These are phyloP conservation scores for Globisporangium radiosum DNA, from an alignment of 352 stramenopile genomes.

Conservation along the genomic window DNA sequence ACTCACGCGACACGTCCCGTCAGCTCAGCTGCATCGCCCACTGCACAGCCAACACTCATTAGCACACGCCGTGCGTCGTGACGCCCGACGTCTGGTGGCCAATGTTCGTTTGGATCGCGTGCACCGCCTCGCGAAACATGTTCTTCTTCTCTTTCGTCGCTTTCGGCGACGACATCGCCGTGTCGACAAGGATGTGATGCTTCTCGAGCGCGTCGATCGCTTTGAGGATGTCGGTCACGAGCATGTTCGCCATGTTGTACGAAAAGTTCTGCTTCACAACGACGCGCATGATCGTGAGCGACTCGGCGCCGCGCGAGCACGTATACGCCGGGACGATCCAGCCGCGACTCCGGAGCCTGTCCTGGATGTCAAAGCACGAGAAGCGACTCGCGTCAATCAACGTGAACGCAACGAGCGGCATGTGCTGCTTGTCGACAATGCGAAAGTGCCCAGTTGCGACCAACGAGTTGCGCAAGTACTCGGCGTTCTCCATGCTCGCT, in stretches of 20 bases:
- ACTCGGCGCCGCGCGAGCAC: slow-evolving; percentile 75
- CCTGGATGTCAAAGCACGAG: slow-evolving; percentile 88
- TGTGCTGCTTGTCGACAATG: slow-evolving; percentile 88
- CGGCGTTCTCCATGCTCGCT: slow-evolving; percentile 84
- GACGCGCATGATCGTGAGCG: slow-evolving; percentile 85
- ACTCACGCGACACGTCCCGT: too few relatives aligned
- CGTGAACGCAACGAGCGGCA: slow-evolving; percentile 85
- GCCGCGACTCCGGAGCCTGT: slow-evolving; percentile 78
- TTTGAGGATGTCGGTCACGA: slow-evolving; percentile 83
- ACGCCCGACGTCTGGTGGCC: slow-evolving; percentile 69
- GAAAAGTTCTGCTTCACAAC: slow-evolving; percentile 90
- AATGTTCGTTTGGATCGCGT: slow-evolving; percentile 56
- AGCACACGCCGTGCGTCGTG: slow-evolving; percentile 82
- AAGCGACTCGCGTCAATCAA: slow-evolving; percentile 79
- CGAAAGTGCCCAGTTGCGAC: slow-evolving; percentile 80
- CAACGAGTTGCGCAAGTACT: slow-evolving; percentile 66
- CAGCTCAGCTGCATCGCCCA: too few relatives aligned
- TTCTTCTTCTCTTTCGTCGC: slow-evolving; percentile 36
- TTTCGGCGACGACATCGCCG: slow-evolving; percentile 75
- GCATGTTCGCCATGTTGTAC: slow-evolving; percentile 84
- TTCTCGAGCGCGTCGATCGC: slow-evolving; percentile 77
- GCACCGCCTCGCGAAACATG: slow-evolving; percentile 60
- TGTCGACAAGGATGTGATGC: slow-evolving; percentile 67
- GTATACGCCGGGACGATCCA: slow-evolving; percentile 91
- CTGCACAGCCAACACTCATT: slow-evolving; percentile 4